Evolutionary conservation across 2,329 filamentous ascomycete species (phyloP).

Genomic region (Sclerotinia borealis): DNA sequence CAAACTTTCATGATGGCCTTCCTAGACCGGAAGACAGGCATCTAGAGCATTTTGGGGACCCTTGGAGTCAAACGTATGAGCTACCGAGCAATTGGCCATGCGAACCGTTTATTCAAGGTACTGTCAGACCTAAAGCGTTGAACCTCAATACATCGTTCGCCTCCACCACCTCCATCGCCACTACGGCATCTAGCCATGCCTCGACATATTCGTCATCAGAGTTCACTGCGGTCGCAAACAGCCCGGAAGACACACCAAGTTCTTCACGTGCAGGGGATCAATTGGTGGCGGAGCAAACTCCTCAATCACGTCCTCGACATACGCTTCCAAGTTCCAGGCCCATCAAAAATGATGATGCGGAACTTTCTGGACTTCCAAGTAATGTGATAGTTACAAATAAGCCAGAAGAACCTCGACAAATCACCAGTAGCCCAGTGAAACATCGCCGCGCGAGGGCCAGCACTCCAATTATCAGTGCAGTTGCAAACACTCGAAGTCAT

Average conservation of each 20-base stretch:
- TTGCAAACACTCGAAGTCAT: background rate
- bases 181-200: slow-evolving; percentile 21
- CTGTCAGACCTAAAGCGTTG: slow-evolving; percentile 26
- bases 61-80: slow-evolving; percentile 13
- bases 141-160: slow-evolving; percentile 17
- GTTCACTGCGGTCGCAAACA: slow-evolving; percentile 10
- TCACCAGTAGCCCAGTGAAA: background rate
- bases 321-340: slow-evolving; percentile 20
- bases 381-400: background rate
- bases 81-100: slow-evolving; percentile 15
- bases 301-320: slow-evolving; percentile 16
- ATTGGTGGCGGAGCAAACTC: slow-evolving; percentile 7
- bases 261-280: slow-evolving; percentile 10
- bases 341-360: slow-evolving; percentile 9
- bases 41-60: slow-evolving; percentile 6
- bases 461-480: background rate
- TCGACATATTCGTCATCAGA: slow-evolving; percentile 16
- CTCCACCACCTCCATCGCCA: slow-evolving; percentile 18
- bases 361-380: slow-evolving; percentile 15
- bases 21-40: slow-evolving; percentile 10
- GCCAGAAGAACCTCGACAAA: background rate
- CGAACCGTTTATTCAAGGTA: slow-evolving; percentile 14
- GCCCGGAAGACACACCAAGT: slow-evolving; percentile 14
- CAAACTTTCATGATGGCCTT: slow-evolving; percentile 17
- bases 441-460: slow-evolving; percentile 7